Base-by-base conservation (phyloP, 2,329 filamentous ascomycete species). In the Talaromyces verruculosus region DNA sequence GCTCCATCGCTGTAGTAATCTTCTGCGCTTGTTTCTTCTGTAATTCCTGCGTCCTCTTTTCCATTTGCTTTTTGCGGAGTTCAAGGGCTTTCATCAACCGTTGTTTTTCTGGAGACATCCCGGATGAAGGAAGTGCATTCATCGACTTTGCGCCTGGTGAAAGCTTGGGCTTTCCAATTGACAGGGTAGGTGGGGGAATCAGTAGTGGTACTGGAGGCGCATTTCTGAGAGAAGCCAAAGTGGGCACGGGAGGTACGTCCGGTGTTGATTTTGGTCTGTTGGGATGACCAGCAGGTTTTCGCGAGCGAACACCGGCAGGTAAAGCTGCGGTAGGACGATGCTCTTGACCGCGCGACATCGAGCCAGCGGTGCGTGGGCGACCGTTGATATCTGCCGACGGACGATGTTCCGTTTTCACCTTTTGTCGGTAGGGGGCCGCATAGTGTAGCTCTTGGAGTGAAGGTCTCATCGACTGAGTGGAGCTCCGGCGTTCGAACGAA, bases 81-180 rank as follows among this genome's bases (percentile, higher is more conserved):
- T 97, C 91, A 80, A 97, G 85, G 7, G 95, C 95, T 80, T 96
- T 97, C 91, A 97, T 93, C 68, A 99, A 82, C 64, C 95, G 86
- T 67, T 91, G 88, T 80, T 96, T 98, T 77, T 99, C 95, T 0
- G 92, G 91, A 1, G 92, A 92, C 72, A 96, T 90, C n/a, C 82
- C 80, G 11, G 76, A 83, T 72, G 77, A 82, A 73, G 73, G 74
- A 68, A 79, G 68, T 70, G 81, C 80, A 76, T 73, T 85, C 77
- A 73, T 78, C 28, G 79, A 80, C 67, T 78, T 78, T 41, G 77
- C 76, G 19, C 76, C 73, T 7, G 79, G 78, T 28, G 78, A 80
- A 47, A 75, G 68, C 61, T 73, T 76, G 51, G 73, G 76, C 65
- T 73, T 73, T 30, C 72, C 72, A 66, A 78, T 72, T 41, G 72